Evolutionary conservation across 495 filamentous ascomycete species (phyloP).

Genomic region (Hypoxylon lienhwacheense): DNA sequence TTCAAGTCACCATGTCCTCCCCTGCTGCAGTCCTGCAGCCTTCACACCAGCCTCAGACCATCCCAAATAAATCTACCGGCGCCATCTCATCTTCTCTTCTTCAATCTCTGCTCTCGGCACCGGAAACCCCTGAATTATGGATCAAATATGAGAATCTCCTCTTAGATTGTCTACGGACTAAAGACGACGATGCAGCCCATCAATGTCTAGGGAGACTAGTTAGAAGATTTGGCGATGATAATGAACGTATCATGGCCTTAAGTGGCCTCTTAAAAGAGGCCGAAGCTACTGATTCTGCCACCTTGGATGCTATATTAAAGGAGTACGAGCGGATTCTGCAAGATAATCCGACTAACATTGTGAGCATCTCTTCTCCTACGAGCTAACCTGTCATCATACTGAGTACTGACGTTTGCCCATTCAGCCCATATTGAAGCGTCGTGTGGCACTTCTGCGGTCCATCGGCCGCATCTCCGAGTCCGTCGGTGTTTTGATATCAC

Average conservation of each 20-base stretch:
- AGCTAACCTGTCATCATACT: not conserved
- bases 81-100: slow-evolving; percentile 54
- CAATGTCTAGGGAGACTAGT: slow-evolving; percentile 72
- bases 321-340: slow-evolving; percentile 75
- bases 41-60: slow-evolving; percentile 74
- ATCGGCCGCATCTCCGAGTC: slow-evolving; percentile 70
- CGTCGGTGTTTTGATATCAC: slow-evolving; percentile 67
- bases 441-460: slow-evolving; percentile 75
- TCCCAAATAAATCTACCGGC: slow-evolving; percentile 59
- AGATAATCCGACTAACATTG: slow-evolving; percentile 78
- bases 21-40: slow-evolving; percentile 62
- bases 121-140: slow-evolving; percentile 79
- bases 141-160: slow-evolving; percentile 81
- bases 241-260: slow-evolving; percentile 82
- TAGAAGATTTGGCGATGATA: slow-evolving; percentile 75
- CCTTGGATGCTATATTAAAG: slow-evolving; percentile 66
- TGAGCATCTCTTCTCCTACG: slow-evolving; percentile 47
- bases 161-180: slow-evolving; percentile 79
- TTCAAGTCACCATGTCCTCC: slow-evolving; percentile 46
- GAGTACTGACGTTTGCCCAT: slow-evolving; percentile 23
- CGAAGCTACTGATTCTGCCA: slow-evolving; percentile 62
- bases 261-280: slow-evolving; percentile 85
- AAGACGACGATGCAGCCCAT: slow-evolving; percentile 76
- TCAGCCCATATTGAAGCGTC: slow-evolving; percentile 84
- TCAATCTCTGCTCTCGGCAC: slow-evolving; percentile 54